These are phyloP conservation scores for Wickerhamiella kurtzmanii DNA, from an alignment of 805 yeast genomes.

Conservation along the genomic window DNA sequence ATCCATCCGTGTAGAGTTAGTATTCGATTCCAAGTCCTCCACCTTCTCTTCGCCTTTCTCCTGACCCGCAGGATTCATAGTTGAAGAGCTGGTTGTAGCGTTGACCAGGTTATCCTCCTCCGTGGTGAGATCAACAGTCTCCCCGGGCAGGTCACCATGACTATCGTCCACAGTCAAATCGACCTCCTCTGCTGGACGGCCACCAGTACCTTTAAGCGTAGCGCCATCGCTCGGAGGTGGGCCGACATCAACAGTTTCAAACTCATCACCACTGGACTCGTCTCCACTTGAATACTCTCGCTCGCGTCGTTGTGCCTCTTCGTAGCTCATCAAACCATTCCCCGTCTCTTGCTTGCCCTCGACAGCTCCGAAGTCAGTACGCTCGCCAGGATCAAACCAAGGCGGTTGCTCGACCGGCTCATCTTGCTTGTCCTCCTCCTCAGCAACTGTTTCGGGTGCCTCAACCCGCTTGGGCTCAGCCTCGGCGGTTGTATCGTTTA, in stretches of 20 bases:
- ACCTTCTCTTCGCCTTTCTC: too few relatives aligned
- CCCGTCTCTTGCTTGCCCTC: background rate
- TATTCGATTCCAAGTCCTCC: too few relatives aligned
- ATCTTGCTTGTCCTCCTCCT: background rate
- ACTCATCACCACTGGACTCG: background rate
- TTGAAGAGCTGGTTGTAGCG: too few relatives aligned
- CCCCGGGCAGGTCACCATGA: too few relatives aligned
- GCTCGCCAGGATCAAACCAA: slow-evolving; percentile 8
- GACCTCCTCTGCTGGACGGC: too few relatives aligned
- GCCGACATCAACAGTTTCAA: background rate
- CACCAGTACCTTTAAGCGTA: too few relatives aligned
- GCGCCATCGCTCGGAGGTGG: too few relatives aligned
- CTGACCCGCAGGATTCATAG: too few relatives aligned
- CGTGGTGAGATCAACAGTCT: too few relatives aligned
- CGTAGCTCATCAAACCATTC: background rate
- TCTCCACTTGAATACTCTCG: background rate
- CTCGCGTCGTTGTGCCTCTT: background rate
- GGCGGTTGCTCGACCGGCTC: slow-evolving; percentile 7
- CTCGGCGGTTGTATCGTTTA: slow-evolving; percentile 16
- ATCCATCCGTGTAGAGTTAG: slow-evolving; percentile 32
- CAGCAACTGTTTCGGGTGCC: background rate
- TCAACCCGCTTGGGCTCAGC: too few relatives aligned
- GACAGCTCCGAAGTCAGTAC: slow-evolving; percentile 9
- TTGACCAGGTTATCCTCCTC: too few relatives aligned
- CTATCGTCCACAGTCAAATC: too few relatives aligned